These are phyloP conservation scores for Diaporthe vexans DNA, from an alignment of 2,329 filamentous ascomycete species.

Conservation along the genomic window DNA sequence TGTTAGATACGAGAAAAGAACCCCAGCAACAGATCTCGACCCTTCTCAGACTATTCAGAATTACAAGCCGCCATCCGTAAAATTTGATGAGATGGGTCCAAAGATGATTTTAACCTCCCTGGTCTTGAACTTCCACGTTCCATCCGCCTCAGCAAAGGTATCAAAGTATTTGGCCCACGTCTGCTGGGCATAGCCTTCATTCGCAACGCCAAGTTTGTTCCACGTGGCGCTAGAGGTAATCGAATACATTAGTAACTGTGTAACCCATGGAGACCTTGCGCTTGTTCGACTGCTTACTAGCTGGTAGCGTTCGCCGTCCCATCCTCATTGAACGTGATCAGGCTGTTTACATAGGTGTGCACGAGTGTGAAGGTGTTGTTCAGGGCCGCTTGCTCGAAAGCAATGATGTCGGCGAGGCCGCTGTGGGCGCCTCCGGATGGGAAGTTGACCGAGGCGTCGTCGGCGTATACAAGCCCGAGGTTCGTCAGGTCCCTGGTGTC, in stretches of 20 bases:
- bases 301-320: constrained; percentile 17
- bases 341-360: constrained; percentile 18
- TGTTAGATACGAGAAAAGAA: neutral
- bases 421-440: neutral
- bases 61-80: neutral
- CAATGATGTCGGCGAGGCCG: constrained; percentile 11
- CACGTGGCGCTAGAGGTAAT: neutral
- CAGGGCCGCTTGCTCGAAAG: neutral
- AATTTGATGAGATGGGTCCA: neutral
- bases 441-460: neutral
- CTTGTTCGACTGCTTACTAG: neutral
- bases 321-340: constrained; percentile 16
- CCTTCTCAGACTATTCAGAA: neutral
- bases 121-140: constrained; percentile 18
- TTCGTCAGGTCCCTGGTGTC: constrained; percentile 28
- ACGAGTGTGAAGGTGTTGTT: constrained; percentile 16
- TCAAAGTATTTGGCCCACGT: constrained; percentile 21
- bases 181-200: neutral
- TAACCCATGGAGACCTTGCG: neutral
- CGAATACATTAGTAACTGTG: neutral
- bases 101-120: neutral
- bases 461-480: constrained; percentile 13
- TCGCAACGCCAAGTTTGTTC: constrained; percentile 10
- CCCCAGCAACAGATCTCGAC: neutral
- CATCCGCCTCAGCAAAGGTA: neutral